Percentiles rank a stretch among this genome's conserved stretches.
Evolutionary conservation across 192 early-diverging fungal species (phyloP).

Genomic region (Tieghemiomyces parasiticus): DNA sequence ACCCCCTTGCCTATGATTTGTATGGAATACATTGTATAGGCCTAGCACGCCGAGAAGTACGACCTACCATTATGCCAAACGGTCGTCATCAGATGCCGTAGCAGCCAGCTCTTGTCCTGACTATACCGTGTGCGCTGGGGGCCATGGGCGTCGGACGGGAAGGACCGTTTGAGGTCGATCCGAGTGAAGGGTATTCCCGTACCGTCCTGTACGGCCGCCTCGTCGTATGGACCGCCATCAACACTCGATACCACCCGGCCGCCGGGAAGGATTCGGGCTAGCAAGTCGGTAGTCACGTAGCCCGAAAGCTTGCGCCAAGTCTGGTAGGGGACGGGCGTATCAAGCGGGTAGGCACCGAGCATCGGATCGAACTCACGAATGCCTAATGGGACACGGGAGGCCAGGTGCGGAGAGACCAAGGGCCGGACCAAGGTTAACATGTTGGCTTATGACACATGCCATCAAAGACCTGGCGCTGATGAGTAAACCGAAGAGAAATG

Average conservation of each 20-base stretch:
- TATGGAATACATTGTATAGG: no score
- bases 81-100: slow-evolving; percentile 31
- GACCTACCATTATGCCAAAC: slow-evolving; percentile 30
- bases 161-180: slow-evolving; percentile 72
- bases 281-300: slow-evolving; percentile 37
- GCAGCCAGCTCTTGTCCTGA: slow-evolving; percentile 80
- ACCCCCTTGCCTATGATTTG: no score
- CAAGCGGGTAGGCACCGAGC: slow-evolving; percentile 69
- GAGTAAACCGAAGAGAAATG: slow-evolving; percentile 5
- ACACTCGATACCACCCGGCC: slow-evolving; percentile 23
- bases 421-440: no score
- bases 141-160: slow-evolving; percentile 49
- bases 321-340: slow-evolving; percentile 43
- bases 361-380: slow-evolving; percentile 64
- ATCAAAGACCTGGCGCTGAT: no score
- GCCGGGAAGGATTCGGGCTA: slow-evolving; percentile 31
- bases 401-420: no score
- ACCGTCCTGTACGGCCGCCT: slow-evolving; percentile 32
- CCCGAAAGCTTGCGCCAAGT: slow-evolving; percentile 66
- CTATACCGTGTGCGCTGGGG: slow-evolving; percentile 60
- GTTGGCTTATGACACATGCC: no score
- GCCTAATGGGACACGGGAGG: slow-evolving; percentile 23
- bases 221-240: slow-evolving; percentile 39
- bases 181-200: slow-evolving; percentile 36
- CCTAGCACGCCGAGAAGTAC: no score